Evolutionary conservation across 352 stramenopile genomes (phyloP).

Genomic region (Phytopythium oedochilum): DNA sequence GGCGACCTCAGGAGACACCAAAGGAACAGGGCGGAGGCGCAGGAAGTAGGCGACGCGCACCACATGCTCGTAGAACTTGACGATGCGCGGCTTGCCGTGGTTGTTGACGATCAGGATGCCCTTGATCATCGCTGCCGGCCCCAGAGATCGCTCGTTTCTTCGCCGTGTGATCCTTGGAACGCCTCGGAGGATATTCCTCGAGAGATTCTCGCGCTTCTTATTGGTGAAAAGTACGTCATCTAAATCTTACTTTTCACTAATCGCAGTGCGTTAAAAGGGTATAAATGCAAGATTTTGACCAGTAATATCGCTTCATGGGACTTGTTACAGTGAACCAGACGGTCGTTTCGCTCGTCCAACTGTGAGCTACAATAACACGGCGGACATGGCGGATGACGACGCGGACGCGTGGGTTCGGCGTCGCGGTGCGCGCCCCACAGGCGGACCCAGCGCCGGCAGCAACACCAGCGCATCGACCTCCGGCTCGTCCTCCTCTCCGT

Average conservation of each 20-base stretch:
- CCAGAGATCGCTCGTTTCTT: neutral
- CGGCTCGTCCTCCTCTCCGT: neutral
- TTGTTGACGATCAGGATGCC: constrained; percentile 99
- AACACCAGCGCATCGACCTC: neutral
- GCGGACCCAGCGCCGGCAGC: neutral
- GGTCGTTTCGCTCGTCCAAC: constrained; percentile 2
- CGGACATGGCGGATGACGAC: neutral
- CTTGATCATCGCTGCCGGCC: constrained; percentile 91
- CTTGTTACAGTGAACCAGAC: neutral
- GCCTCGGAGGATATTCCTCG: too few relatives aligned
- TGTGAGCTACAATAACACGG: neutral
- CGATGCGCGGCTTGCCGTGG: constrained; percentile 96
- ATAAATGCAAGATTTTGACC: neutral
- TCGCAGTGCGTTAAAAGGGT: too few relatives aligned
- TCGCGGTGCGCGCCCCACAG: neutral
- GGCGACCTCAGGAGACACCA: neutral
- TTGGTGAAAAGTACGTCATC: neutral
- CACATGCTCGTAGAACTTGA: constrained; percentile 99
- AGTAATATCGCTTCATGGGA: neutral
- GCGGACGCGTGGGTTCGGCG: constrained; percentile 1
- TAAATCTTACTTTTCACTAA: neutral
- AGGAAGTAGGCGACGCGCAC: constrained; percentile 64
- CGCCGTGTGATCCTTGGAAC: neutral
- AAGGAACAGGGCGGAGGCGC: neutral
- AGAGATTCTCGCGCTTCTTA: neutral